Percentiles rank a stretch among this genome's conserved stretches.
Evolutionary conservation across 768 basidiomycete species (phyloP).

Genomic region (Mycena latifolia): DNA sequence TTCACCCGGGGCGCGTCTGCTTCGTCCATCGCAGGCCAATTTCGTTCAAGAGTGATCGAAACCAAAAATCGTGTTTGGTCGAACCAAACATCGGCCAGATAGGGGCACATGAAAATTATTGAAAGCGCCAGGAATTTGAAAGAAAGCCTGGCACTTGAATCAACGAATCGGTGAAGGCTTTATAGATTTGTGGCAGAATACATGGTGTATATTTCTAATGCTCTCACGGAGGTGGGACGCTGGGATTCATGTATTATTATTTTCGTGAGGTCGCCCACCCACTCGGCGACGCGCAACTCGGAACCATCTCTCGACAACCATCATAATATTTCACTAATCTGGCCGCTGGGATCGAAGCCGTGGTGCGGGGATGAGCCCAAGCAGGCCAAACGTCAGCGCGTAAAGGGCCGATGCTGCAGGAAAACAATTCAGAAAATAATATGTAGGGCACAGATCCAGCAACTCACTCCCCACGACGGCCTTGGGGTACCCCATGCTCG

Average conservation of each 20-base stretch:
- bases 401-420: slow-evolving; percentile 75
- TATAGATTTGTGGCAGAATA: slow-evolving; percentile 8
- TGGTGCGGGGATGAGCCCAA: slow-evolving; percentile 79
- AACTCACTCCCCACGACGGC: slow-evolving; percentile 73
- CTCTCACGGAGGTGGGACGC: not conserved
- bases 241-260: not conserved
- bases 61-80: slow-evolving; percentile 9
- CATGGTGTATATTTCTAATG: slow-evolving; percentile 6
- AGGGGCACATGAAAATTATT: slow-evolving; percentile 9
- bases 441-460: not conserved
- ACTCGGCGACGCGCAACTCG: too few relatives aligned
- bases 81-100: slow-evolving; percentile 9
- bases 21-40: slow-evolving; percentile 30
- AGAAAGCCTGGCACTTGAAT: too few relatives aligned
- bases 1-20: slow-evolving; percentile 52
- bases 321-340: too few relatives aligned
- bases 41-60: not conserved
- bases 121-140: too few relatives aligned
- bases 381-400: slow-evolving; percentile 76
- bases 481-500: slow-evolving; percentile 71
- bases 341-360: slow-evolving; percentile 37
- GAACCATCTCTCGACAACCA: not conserved
- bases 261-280: not conserved
- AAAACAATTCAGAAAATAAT: slow-evolving; percentile 7
- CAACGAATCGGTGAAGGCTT: too few relatives aligned